Percentiles rank a stretch among this genome's conserved stretches.
Conservation (phyloP, 2,329 filamentous ascomycete genomes). For the Penicillium glabrum region DNA sequence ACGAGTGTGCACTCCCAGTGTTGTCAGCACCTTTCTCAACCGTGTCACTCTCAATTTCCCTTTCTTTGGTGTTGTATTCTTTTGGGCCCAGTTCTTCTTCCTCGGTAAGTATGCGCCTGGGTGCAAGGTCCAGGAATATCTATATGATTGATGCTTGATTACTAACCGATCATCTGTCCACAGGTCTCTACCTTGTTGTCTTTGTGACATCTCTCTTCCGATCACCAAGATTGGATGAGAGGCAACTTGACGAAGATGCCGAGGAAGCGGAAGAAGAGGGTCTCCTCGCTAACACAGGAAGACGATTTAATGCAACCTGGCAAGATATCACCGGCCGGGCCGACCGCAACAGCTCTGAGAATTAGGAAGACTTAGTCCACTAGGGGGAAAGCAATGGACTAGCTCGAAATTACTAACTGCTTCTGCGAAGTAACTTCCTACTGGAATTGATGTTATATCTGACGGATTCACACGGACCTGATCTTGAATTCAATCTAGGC, state of each 20-base stretch:
- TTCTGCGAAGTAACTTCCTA: background rate
- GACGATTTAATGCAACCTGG: constrained; percentile 84
- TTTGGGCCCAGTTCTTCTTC: constrained; percentile 96
- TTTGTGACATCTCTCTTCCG: constrained; percentile 78
- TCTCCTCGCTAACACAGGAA: constrained; percentile 76
- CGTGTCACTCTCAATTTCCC: constrained; percentile 91
- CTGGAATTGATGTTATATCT: background rate
- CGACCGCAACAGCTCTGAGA: constrained; percentile 15
- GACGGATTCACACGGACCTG: background rate
- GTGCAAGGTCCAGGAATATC: background rate
- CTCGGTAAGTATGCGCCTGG: constrained; percentile 50
- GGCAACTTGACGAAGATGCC: constrained; percentile 81
- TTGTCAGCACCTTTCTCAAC: constrained; percentile 91
- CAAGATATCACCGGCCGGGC: constrained; percentile 73
- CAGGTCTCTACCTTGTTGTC: constrained; percentile 73
- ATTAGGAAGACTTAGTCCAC: background rate
- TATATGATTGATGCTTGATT: background rate
- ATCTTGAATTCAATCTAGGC: background rate
- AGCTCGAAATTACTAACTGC: background rate
- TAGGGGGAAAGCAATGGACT: background rate
- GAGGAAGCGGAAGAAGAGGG: constrained; percentile 94
- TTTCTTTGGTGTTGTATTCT: constrained; percentile 87
- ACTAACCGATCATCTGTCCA: constrained; percentile 1
- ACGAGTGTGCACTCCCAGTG: constrained; percentile 83
- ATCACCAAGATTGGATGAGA: constrained; percentile 73